These are phyloP conservation scores for Auricularia heimuer DNA, from an alignment of 768 basidiomycete genomes.

Conservation along the genomic window DNA sequence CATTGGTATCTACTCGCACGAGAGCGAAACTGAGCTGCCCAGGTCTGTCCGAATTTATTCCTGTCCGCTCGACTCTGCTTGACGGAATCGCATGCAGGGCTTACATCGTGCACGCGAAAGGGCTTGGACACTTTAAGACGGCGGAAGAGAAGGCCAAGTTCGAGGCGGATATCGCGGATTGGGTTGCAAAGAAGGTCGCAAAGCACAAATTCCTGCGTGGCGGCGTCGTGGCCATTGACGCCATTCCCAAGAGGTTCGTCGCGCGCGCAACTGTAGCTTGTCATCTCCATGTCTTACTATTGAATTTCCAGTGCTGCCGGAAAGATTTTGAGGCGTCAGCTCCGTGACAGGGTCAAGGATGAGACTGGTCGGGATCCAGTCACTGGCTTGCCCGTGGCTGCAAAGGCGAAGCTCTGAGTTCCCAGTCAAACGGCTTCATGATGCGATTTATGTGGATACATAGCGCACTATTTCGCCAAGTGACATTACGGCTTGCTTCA, in stretches of 20 bases:
- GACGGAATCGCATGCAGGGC: background rate
- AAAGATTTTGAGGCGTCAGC: slow-evolving; percentile 74
- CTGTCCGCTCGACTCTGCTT: background rate
- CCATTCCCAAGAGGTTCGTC: slow-evolving; percentile 58
- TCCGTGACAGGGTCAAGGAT: slow-evolving; percentile 56
- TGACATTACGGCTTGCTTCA: too few relatives aligned
- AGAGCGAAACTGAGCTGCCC: slow-evolving; percentile 74
- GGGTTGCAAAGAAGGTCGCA: slow-evolving; percentile 62
- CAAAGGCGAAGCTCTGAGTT: background rate
- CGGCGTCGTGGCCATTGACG: slow-evolving; percentile 47
- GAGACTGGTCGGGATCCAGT: slow-evolving; percentile 23
- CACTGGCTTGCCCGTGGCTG: background rate
- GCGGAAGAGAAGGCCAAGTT: slow-evolving; percentile 34
- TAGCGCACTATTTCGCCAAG: too few relatives aligned
- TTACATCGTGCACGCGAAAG: slow-evolving; percentile 27
- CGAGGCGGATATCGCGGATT: slow-evolving; percentile 42
- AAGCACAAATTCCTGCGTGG: slow-evolving; percentile 73
- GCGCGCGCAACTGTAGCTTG: background rate
- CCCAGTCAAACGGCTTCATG: too few relatives aligned
- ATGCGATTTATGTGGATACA: too few relatives aligned
- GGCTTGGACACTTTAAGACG: slow-evolving; percentile 13
- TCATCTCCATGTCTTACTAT: background rate
- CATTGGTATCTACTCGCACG: slow-evolving; percentile 57
- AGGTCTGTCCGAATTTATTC: slow-evolving; percentile 30
- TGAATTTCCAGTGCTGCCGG: slow-evolving; percentile 55